Conservation (phyloP, 768 basidiomycete genomes). For the Auricularia auricula-judae region DNA sequence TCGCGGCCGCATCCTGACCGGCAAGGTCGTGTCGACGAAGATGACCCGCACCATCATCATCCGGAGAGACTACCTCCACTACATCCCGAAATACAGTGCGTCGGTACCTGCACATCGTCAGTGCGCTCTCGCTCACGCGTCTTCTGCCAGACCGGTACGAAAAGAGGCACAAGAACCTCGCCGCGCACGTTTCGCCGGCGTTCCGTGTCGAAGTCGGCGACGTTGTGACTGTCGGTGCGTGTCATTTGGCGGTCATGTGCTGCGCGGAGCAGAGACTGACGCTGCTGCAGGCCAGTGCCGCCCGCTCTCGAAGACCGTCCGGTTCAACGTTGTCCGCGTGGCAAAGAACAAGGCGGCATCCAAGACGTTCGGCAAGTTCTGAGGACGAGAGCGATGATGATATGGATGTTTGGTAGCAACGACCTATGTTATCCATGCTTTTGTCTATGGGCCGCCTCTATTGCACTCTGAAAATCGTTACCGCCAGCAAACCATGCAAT, state of each 20-base stretch:
- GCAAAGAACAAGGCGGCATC: slow-evolving; percentile 82
- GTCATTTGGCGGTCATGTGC: neutral
- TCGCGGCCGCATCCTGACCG: slow-evolving; percentile 96
- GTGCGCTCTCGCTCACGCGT: neutral
- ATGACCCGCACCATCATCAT: slow-evolving; percentile 99
- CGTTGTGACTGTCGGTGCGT: slow-evolving; percentile 86
- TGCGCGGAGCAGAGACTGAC: slow-evolving; percentile 2
- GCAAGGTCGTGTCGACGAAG: slow-evolving; percentile 96
- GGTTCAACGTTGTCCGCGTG: slow-evolving; percentile 98
- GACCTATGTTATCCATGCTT: neutral
- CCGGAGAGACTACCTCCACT: slow-evolving; percentile 89
- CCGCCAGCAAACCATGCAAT: too few relatives aligned
- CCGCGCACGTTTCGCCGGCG: slow-evolving; percentile 92
- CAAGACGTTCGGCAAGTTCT: slow-evolving; percentile 96
- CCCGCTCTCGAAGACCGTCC: slow-evolving; percentile 96
- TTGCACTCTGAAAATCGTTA: neutral
- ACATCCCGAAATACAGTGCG: slow-evolving; percentile 97
- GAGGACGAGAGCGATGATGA: slow-evolving; percentile 11
- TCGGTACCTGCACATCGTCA: slow-evolving; percentile 11
- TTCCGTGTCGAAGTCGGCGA: slow-evolving; percentile 98
- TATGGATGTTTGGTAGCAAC: neutral
- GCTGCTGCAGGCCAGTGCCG: slow-evolving; percentile 78
- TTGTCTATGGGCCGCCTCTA: neutral
- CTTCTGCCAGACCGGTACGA: slow-evolving; percentile 80
- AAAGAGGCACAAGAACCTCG: slow-evolving; percentile 97